Percentiles rank a stretch among this genome's conserved stretches.
Evolutionary conservation across 306 rosid species (phyloP).

Genomic region (Rubus parviflorus): DNA sequence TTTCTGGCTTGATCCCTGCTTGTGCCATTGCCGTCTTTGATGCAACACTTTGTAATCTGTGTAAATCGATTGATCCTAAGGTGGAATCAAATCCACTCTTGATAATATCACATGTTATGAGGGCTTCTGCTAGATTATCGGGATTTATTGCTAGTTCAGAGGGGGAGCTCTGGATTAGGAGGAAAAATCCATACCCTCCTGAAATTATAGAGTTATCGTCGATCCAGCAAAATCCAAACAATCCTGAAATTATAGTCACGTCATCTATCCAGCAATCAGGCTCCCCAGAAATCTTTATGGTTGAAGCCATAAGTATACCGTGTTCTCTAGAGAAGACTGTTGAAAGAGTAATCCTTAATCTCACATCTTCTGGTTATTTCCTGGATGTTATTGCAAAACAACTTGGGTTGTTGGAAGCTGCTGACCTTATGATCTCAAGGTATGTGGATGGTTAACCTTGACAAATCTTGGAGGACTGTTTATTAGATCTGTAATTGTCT

Average conservation of each 20-base stretch:
- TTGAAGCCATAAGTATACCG: slow-evolving; percentile 62
- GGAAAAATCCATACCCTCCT: slow-evolving; percentile 57
- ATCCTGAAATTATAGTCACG: slow-evolving; percentile 51
- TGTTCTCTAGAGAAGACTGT: slow-evolving; percentile 57
- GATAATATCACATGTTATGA: slow-evolving; percentile 51
- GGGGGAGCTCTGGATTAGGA: slow-evolving; percentile 60
- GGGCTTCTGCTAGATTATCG: slow-evolving; percentile 51
- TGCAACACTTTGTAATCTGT: slow-evolving; percentile 50
- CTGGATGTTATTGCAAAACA: slow-evolving; percentile 75
- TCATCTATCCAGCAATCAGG: slow-evolving; percentile 30
- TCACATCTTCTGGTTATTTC: slow-evolving; percentile 65
- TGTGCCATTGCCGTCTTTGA: slow-evolving; percentile 64
- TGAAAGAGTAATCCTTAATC: slow-evolving; percentile 52
- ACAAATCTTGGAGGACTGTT: slow-evolving; percentile 6
- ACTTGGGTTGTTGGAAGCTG: slow-evolving; percentile 68
- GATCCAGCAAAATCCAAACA: slow-evolving; percentile 44
- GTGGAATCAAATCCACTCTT: slow-evolving; percentile 74
- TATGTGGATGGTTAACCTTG: slow-evolving; percentile 29
- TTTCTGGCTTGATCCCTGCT: slow-evolving; percentile 58
- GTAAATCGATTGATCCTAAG: slow-evolving; percentile 65
- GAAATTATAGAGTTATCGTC: slow-evolving; percentile 48
- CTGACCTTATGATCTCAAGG: slow-evolving; percentile 75
- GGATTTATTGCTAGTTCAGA: slow-evolving; percentile 52
- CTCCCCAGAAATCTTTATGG: slow-evolving; percentile 38
- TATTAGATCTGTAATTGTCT: slow-evolving; percentile 12